Evolutionary conservation across 2,329 filamentous ascomycete genomes (phyloP).

Genomic region (Pseudogymnoascus sp.): DNA sequence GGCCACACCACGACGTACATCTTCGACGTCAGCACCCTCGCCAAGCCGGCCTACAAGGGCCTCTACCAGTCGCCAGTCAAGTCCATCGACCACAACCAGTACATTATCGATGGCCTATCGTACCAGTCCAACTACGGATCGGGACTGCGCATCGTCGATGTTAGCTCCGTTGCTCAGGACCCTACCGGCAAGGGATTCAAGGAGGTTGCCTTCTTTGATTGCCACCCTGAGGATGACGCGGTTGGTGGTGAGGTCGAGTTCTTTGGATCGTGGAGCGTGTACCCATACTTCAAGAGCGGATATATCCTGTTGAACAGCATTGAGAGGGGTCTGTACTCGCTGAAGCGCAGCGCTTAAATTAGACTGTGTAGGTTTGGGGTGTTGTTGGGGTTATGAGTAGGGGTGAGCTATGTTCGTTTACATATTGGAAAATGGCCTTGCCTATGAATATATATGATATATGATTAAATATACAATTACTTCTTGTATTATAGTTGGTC

Average conservation of each 20-base stretch:
- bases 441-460: slow-evolving; percentile 2
- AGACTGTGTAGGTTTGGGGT: not conserved
- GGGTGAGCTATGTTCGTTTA: not conserved
- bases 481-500: not conserved
- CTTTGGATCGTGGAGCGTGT: slow-evolving; percentile 35
- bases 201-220: slow-evolving; percentile 34
- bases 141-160: slow-evolving; percentile 31
- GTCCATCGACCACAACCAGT: slow-evolving; percentile 40
- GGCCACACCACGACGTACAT: slow-evolving; percentile 42
- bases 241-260: slow-evolving; percentile 32
- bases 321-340: slow-evolving; percentile 34
- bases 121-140: slow-evolving; percentile 43
- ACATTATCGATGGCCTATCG: slow-evolving; percentile 32
- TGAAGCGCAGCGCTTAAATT: slow-evolving; percentile 21
- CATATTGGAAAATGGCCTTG: not conserved
- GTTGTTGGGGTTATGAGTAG: not conserved
- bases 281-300: slow-evolving; percentile 31
- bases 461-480: not conserved
- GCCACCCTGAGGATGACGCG: slow-evolving; percentile 22
- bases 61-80: slow-evolving; percentile 31
- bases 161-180: slow-evolving; percentile 30
- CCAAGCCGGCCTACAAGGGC: slow-evolving; percentile 34
- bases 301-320: slow-evolving; percentile 31
- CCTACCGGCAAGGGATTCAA: slow-evolving; percentile 29
- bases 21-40: slow-evolving; percentile 36